A percentile compares a stretch with the other conserved stretches of the same genome.
Conservation (phyloP, 495 filamentous ascomycete genomes). For the Staphylotrichum longicolle region DNA sequence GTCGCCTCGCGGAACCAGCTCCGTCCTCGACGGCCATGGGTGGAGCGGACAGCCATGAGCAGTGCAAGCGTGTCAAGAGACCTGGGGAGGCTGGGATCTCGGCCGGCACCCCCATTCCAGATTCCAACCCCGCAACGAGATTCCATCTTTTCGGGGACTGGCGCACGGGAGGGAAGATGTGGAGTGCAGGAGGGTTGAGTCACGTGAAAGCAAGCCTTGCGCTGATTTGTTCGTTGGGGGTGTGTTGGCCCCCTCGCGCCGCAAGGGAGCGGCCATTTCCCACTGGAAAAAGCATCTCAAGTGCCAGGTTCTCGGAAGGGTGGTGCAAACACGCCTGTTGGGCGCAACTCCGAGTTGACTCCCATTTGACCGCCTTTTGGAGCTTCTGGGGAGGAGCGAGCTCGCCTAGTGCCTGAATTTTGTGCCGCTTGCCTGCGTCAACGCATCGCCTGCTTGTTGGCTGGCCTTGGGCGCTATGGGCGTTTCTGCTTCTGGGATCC, state of each 20-base stretch:
- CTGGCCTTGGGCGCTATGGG: neutral
- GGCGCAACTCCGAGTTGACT: neutral
- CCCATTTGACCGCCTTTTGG: constrained; percentile 23
- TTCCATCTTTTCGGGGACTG: constrained; percentile 21
- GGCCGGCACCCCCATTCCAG: neutral
- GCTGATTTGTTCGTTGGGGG: constrained; percentile 23
- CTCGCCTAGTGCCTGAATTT: neutral
- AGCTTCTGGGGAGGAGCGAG: constrained; percentile 5
- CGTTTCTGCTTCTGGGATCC: neutral
- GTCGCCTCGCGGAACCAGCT: no score
- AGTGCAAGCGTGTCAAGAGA: neutral
- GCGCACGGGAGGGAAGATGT: constrained; percentile 28
- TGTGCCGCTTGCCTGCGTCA: constrained; percentile 18
- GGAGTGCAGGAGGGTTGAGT: constrained; percentile 26
- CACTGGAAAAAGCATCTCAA: no score
- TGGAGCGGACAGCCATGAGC: no score
- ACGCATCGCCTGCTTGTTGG: constrained; percentile 5
- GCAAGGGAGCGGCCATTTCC: neutral
- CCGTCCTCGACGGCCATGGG: no score
- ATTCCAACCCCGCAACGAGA: constrained; percentile 5
- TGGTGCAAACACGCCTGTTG: neutral
- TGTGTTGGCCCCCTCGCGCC: neutral
- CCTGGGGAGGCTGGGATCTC: neutral
- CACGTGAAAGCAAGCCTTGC: constrained; percentile 31
- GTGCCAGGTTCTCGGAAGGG: neutral